Base-by-base conservation (phyloP, 345 rosid genomes). In the Populus ilicifolia region DNA sequence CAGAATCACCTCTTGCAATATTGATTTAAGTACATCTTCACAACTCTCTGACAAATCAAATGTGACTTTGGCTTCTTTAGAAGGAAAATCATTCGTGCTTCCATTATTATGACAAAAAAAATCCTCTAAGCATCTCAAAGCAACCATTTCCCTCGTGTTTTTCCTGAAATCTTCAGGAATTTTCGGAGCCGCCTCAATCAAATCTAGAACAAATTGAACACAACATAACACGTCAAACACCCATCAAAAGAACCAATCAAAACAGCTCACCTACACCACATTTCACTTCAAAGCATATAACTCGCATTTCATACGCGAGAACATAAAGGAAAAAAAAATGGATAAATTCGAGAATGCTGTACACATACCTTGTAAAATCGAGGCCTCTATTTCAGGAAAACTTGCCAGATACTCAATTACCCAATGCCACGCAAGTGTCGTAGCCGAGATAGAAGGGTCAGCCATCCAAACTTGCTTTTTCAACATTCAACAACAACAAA, bases 51-150 rank as follows among this genome's bases (percentile, higher is more conserved):
- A 85, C 23, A 78, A 74, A 71, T 83, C 84, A 78, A 91, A 67
- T 4, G 36, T 43, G 11, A 59, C 52, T 56, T 82, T 83, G 6
- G 81, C 54, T 36, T 78, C 84, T 14, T 18, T 74, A 70, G 81
- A 77, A 72, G 72, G 71, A 73, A 25, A 70, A n/a, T 44, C 81
- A 44, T 72, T 36, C n/a, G 21, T 20, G 7, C n/a, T 33, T 46
- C 67, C 81, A 71, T 74, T 69, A 54, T 48, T 61, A 52, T 29
- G 10, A 50, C 79, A 82, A 80, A 77, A 85, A 71, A 89, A 79
- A 76, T 86, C 86, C 84, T 89, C 92, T 85, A 89, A 79, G 67
- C 90, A 87, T 75, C 88, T 87, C 82, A 89, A 83, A 80, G 92
- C 83, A 78, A 89, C 84, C 83, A 65, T 78, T 78, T 91, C 96